Base-by-base conservation (phyloP, 2,329 filamentous ascomycete species). In the Chaetomiaceae sp. region DNA sequence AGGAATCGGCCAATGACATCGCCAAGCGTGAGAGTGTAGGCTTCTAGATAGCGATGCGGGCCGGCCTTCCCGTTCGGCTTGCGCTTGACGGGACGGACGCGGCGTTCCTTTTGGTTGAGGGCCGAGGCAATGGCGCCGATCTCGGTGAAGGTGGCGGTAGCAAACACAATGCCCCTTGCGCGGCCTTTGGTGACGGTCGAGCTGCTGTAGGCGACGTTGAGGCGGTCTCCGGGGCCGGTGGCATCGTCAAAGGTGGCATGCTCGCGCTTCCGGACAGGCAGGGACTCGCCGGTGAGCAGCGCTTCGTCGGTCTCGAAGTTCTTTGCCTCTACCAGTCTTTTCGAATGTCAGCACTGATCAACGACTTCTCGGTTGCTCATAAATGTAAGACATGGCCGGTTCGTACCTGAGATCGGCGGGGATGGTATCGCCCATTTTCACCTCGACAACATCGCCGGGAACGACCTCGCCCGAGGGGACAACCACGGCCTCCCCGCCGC, bases 221-320 rank as follows among this genome's bases (percentile, higher is more conserved):
- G 73, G 5, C 85, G 79, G 63, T 89, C 86, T 43, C 84, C 85
- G 17, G 83, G 77, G 55, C 84, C 76, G 25, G 78, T 73, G 37
- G 64, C 59, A 51, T 77, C 71, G 35, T 73, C 56, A 14, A 60
- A 70, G 48, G 82, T 74, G 46, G 81, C 68, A 39, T 68, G 72
- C 23, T 80, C 74, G 10, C 79, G 73, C 70, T 89, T 85, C 70
- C 74, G 79, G 42, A 86, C 82, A 50, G 85, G 82, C 7, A 86
- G 68, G 33, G 85, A 87, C 69, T 89, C 86, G 54, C 86, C 86
- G 10, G 86, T 89, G 23, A 89, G 75, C 41, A 87, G 76, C 13
- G 85, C 83, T 67, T 89, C 85, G 58, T 95, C 87, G 57, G 85
- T 86, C 50, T 85, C 85, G 52, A 89, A 72, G 65, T 91, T 91